These are phyloP conservation scores for Quercus parvula DNA, from an alignment of 306 rosid genomes.

Conservation along the genomic window DNA sequence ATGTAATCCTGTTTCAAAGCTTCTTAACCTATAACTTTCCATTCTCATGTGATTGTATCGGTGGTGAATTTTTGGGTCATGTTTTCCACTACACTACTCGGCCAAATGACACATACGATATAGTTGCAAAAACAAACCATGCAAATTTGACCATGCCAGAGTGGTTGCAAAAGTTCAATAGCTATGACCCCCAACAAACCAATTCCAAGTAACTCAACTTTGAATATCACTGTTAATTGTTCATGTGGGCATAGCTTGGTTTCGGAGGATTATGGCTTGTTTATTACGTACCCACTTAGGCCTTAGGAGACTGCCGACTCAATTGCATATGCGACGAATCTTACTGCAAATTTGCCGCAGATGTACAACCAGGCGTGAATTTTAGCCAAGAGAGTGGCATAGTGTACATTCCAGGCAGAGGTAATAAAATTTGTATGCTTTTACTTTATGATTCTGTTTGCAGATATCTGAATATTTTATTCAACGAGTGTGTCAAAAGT, in stretches of 20 bases:
- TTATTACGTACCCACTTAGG: conserved; percentile 62
- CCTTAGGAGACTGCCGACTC: conserved; percentile 38
- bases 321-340: conserved; percentile 14
- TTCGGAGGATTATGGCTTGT: conserved; percentile 59
- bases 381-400: too few species aligned
- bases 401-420: conserved; percentile 42
- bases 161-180: conserved; percentile 39
- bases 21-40: conserved; percentile 48
- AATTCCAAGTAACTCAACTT: conserved; percentile 26
- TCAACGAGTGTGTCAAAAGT: neutral
- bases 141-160: conserved; percentile 48
- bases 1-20: neutral
- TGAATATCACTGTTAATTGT: conserved; percentile 58
- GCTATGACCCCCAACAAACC: neutral
- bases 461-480: neutral
- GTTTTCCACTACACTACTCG: conserved; percentile 31
- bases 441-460: neutral
- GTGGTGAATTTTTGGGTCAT: conserved; percentile 44
- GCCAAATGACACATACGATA: conserved; percentile 21
- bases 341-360: conserved; percentile 27
- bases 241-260: conserved; percentile 55
- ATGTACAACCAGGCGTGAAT: too few species aligned
- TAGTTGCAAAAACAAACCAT: conserved; percentile 27
- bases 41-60: conserved; percentile 53
- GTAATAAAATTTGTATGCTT: conserved; percentile 10